These are phyloP conservation scores for Podosphaera aphanis DNA, from an alignment of 2,329 filamentous ascomycete species.

Conservation along the genomic window DNA sequence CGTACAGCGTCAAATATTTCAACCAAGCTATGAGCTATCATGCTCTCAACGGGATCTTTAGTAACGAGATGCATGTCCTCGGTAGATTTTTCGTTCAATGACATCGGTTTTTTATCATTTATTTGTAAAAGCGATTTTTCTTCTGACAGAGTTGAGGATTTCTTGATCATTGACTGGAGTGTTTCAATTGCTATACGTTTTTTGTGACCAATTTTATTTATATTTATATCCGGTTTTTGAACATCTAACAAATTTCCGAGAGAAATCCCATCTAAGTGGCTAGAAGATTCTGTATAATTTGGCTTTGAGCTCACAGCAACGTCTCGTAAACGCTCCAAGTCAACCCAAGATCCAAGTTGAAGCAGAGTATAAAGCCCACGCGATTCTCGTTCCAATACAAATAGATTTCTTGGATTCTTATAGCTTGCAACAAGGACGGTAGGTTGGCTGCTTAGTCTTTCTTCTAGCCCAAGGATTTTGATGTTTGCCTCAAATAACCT, in stretches of 20 bases:
- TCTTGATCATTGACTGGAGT: constrained; percentile 36
- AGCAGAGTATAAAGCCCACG: constrained; percentile 41
- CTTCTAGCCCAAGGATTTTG: constrained; percentile 38
- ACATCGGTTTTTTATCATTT: constrained; percentile 2
- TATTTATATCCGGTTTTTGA: constrained; percentile 4
- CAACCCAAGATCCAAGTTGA: constrained; percentile 42
- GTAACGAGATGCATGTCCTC: background rate
- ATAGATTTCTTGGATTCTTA: constrained; percentile 28
- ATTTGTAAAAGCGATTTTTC: constrained; percentile 3
- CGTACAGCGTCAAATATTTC: constrained; percentile 34
- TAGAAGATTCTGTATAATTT: constrained; percentile 11
- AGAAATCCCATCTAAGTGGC: constrained; percentile 3
- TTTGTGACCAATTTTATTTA: constrained; percentile 18
- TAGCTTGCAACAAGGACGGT: constrained; percentile 38
- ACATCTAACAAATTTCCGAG: background rate
- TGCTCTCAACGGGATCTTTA: background rate
- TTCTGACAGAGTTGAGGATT: constrained; percentile 10
- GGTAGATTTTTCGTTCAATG: background rate
- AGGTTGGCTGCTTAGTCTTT: constrained; percentile 28
- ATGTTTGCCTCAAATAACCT: constrained; percentile 37
- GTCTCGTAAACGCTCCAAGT: constrained; percentile 27
- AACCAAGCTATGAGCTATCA: constrained; percentile 8
- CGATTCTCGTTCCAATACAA: constrained; percentile 42
- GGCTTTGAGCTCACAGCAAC: constrained; percentile 25
- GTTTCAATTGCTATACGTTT: constrained; percentile 37